phyloP scores from a whole-genome alignment of 306 rosid species.

The Pyrus betulifolia region DNA sequence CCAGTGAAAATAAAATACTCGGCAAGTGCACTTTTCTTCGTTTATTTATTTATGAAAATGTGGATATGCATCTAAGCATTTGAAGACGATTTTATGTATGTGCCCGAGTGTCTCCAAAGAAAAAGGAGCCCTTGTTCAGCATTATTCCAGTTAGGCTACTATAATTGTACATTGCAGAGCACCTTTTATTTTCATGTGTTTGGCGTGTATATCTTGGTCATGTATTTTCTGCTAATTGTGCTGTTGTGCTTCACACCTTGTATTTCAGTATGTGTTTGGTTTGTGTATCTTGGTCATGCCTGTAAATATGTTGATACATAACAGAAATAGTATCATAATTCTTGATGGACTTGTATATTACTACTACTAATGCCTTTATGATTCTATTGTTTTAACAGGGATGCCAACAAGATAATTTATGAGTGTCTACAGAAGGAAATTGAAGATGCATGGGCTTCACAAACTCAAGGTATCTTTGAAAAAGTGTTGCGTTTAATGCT shows the following conservation, averaged over 20 bases:
- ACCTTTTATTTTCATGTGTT: not conserved
- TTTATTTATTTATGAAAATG: not conserved
- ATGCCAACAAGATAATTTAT: conserved; percentile 75
- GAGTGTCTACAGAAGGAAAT: conserved; percentile 81
- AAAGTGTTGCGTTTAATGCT: not conserved
- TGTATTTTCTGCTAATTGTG: not conserved
- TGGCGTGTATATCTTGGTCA: no score
- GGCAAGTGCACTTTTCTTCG: not conserved
- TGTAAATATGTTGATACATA: not conserved
- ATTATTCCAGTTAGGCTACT: not conserved
- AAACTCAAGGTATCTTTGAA: conserved; percentile 65
- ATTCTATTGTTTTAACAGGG: conserved; percentile 39
- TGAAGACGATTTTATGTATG: not conserved
- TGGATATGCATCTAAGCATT: not conserved
- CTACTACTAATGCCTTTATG: not conserved
- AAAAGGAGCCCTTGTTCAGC: not conserved
- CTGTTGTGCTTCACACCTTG: not conserved
- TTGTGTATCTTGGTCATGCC: not conserved
- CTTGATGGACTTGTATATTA: not conserved
- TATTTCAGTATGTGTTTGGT: not conserved
- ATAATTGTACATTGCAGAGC: not conserved
- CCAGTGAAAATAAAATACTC: not conserved
- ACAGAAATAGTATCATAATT: not conserved
- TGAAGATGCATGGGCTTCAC: conserved; percentile 75
- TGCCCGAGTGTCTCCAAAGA: not conserved